Conservation (phyloP, 108 stramenopile species). For the Fragilariopsis cylindrus region DNA sequence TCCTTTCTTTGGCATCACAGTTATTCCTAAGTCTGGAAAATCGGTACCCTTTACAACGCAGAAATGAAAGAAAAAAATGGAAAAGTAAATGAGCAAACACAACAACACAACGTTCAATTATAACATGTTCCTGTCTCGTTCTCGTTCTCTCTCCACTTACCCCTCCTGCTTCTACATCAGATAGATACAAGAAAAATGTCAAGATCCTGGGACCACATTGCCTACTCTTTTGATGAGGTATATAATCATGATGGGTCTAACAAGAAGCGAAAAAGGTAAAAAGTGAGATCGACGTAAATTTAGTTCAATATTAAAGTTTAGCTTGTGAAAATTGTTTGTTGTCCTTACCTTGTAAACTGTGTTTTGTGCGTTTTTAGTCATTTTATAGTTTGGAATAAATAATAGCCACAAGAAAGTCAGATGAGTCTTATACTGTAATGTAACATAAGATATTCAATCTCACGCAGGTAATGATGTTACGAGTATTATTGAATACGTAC, state of each 20-base stretch:
- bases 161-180: conserved; percentile 85
- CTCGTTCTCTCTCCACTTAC: conserved; percentile 45
- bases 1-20: conserved; percentile 77
- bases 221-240: conserved; percentile 40
- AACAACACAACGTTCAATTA: conserved; percentile 44
- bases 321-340: too few species aligned
- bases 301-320: not conserved
- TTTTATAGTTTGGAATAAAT: not conserved
- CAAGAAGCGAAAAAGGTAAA: conserved; percentile 50
- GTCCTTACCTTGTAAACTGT: conserved; percentile 8
- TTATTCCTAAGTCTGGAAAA: conserved; percentile 60
- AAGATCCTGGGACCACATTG: conserved; percentile 77
- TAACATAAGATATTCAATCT: conserved; percentile 10
- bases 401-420: not conserved
- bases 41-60: conserved; percentile 69
- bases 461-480: conserved; percentile 31
- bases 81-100: conserved; percentile 58
- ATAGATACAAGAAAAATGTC: conserved; percentile 89
- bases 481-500: conserved; percentile 44
- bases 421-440: not conserved
- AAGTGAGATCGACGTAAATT: not conserved
- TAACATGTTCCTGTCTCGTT: conserved; percentile 42
- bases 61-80: conserved; percentile 72
- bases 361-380: not conserved
- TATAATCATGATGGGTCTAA: conserved; percentile 50